Conservation (phyloP, 2,329 filamentous ascomycete genomes). For the Zalaria sp. region DNA sequence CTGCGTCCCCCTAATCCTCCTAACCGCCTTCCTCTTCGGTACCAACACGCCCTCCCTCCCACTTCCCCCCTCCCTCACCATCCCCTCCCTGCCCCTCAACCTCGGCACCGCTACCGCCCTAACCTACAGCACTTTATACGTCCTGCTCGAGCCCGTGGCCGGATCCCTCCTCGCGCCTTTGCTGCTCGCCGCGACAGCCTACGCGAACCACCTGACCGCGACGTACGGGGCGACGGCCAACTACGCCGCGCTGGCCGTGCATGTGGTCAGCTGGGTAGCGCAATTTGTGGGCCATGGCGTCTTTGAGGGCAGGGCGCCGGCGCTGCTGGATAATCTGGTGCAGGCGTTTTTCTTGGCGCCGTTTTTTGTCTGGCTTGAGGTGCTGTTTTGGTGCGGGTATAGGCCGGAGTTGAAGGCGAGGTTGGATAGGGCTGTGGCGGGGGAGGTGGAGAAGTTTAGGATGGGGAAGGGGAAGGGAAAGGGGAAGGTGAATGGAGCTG, state of each 20-base stretch:
- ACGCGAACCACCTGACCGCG: constrained; percentile 58
- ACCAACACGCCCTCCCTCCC: constrained; percentile 42
- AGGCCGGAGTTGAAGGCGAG: constrained; percentile 72
- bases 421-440: constrained; percentile 60
- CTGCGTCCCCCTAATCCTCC: constrained; percentile 63
- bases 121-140: constrained; percentile 64
- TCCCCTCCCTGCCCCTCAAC: constrained; percentile 46
- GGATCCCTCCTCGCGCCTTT: constrained; percentile 64
- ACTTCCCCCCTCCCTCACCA: constrained; percentile 37
- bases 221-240: constrained; percentile 47
- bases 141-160: constrained; percentile 87
- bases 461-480: constrained; percentile 31
- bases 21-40: constrained; percentile 55
- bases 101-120: constrained; percentile 42
- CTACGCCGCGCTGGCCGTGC: constrained; percentile 52
- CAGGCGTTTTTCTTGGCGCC: constrained; percentile 89
- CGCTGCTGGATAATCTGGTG: constrained; percentile 77
- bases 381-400: constrained; percentile 83
- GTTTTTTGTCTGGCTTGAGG: constrained; percentile 93
- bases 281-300: constrained; percentile 87
- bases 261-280: constrained; percentile 66
- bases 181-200: constrained; percentile 61
- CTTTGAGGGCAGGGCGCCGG: constrained; percentile 79
- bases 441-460: constrained; percentile 64
- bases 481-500: constrained; percentile 10